These are phyloP conservation scores for Candida xyloterini DNA, from an alignment of 805 yeast species.

Conservation along the genomic window DNA sequence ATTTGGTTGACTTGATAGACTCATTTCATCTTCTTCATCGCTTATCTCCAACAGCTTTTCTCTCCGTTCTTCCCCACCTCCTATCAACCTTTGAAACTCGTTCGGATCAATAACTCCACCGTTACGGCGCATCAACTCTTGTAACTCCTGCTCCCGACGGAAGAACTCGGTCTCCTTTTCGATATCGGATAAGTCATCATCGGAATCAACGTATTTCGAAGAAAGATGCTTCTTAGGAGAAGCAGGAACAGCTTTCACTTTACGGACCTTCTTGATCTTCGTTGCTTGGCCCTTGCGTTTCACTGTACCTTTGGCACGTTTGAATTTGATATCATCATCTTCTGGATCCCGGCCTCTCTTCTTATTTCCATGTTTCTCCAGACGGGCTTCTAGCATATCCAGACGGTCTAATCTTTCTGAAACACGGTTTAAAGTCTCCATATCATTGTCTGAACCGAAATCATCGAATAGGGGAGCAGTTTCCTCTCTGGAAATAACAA, in stretches of 20 bases:
- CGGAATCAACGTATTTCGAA: slow-evolving; percentile 51
- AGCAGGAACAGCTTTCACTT: slow-evolving; percentile 1
- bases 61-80: neutral
- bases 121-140: slow-evolving; percentile 31
- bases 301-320: slow-evolving; percentile 12
- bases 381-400: slow-evolving; percentile 37
- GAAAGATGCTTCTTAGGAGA: slow-evolving; percentile 38
- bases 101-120: slow-evolving; percentile 29
- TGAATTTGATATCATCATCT: slow-evolving; percentile 14
- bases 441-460: slow-evolving; percentile 35
- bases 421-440: slow-evolving; percentile 17
- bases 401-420: slow-evolving; percentile 29
- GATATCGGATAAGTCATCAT: slow-evolving; percentile 63
- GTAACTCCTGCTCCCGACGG: slow-evolving; percentile 51
- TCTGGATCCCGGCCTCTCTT: slow-evolving; percentile 12
- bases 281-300: slow-evolving; percentile 14
- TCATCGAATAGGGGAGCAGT: slow-evolving; percentile 28
- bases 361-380: slow-evolving; percentile 27
- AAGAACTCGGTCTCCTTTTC: slow-evolving; percentile 53
- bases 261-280: slow-evolving; percentile 4
- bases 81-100: slow-evolving; percentile 22
- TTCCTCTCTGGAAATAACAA: slow-evolving; percentile 2
- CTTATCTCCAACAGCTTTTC: slow-evolving; percentile 13
- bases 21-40: neutral
- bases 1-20: neutral